Base-by-base conservation (phyloP, 2,329 filamentous ascomycete species). In the Nemania sp. region DNA sequence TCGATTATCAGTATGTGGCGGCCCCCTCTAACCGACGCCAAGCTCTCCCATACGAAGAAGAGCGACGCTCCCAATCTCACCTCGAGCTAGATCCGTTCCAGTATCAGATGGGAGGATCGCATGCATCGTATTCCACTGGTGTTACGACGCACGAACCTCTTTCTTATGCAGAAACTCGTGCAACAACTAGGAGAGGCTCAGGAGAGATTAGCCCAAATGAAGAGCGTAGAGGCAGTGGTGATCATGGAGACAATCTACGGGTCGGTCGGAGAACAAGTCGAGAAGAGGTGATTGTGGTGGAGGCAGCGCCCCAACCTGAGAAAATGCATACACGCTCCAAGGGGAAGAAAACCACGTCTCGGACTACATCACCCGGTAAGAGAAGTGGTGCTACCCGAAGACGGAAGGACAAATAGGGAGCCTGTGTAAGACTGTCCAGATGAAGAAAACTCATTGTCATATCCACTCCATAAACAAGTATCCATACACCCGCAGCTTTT, bases 31-130 rank as follows among this genome's bases (percentile, higher is more conserved):
- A 68, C 11, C 61, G 68, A 28, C 74, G 79, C 19, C 76, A 80
- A 17, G 66, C 67, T 34, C 54, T 61, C 17, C 62, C 64, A 8
- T 64, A 65, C 14, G 70, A 70, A 19, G 72, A 75, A 15, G 63
- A 67, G 19, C 66, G 66, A 63, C 59, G 62, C 19, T 60, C 67
- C n/a, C 66, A 68, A 11, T 63, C 67, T 28, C 68, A 60, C 11
- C 64, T 66, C 17, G 49, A 56, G 31, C 59, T 59, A 12, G 77
- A 83, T 54, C 80, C 80, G 4, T 83, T 83, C 54, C 74, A 75
- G 56, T 83, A 77, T 64, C 79, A 82, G 68, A 78, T 76, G 3
- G 71, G 69, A 19, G 77, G 75, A 11, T 65, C 77, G 30, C 75
- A 73, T 26, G 68, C 67, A 48, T 62, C 74, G 12, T 68, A 71